Conservation (phyloP, 345 rosid genomes). For the Eucalyptus shirleyi region DNA sequence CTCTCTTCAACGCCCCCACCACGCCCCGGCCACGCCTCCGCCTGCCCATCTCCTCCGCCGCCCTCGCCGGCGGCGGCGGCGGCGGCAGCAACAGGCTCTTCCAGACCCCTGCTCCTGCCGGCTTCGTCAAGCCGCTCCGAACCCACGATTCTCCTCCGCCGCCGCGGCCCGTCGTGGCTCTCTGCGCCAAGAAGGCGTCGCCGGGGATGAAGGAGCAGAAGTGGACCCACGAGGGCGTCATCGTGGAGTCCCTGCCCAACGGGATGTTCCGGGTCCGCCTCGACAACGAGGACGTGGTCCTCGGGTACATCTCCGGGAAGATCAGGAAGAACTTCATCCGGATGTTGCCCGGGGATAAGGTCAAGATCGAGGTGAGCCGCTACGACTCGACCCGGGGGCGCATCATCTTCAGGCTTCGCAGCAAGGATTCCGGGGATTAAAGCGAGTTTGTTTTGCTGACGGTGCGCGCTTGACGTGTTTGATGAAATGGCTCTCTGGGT, state of each 20-base stretch:
- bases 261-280: slow-evolving; percentile 63
- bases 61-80: not conserved
- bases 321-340: slow-evolving; percentile 77
- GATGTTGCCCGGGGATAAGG: slow-evolving; percentile 86
- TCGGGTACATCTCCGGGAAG: slow-evolving; percentile 90
- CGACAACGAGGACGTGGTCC: slow-evolving; percentile 46
- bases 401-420: slow-evolving; percentile 47
- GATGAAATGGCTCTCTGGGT: not conserved
- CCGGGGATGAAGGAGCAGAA: slow-evolving; percentile 24
- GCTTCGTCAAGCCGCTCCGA: not conserved
- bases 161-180: not conserved
- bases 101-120: not conserved
- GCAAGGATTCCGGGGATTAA: slow-evolving; percentile 12
- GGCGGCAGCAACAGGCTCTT: not conserved
- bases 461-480: not conserved
- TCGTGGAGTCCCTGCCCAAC: slow-evolving; percentile 46
- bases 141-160: not conserved
- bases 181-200: not conserved
- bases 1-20: not conserved
- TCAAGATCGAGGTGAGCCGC: slow-evolving; percentile 72
- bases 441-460: not conserved
- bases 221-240: slow-evolving; percentile 42
- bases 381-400: slow-evolving; percentile 82
- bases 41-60: not conserved
- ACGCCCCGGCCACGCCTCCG: not conserved